Evolutionary conservation across 2,329 filamentous ascomycete species (phyloP).

Genomic region (Salinomyces thailandicus): DNA sequence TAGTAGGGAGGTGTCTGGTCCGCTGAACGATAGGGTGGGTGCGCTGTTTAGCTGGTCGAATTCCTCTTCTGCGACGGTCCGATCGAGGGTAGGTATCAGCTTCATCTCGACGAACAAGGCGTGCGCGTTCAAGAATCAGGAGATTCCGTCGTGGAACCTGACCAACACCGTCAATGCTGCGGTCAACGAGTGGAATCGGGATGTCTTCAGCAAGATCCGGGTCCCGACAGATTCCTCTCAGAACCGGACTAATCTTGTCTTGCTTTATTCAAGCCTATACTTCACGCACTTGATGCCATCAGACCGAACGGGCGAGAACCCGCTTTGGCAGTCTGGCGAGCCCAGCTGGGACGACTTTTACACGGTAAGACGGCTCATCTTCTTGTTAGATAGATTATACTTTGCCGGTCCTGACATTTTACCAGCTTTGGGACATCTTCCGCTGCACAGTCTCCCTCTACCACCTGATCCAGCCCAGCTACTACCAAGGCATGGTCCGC

Average conservation of each 20-base stretch:
- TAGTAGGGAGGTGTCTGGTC: constrained; percentile 16
- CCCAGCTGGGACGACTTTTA: constrained; percentile 62
- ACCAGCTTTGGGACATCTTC: constrained; percentile 57
- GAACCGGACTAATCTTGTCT: constrained; percentile 44
- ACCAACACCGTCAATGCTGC: constrained; percentile 21
- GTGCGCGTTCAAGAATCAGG: constrained; percentile 46
- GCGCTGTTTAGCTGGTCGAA: constrained; percentile 41
- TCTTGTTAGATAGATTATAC: too few relatives aligned
- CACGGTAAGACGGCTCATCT: too few relatives aligned
- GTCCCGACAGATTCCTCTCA: constrained; percentile 43
- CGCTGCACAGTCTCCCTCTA: constrained; percentile 55
- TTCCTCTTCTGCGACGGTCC: constrained; percentile 28
- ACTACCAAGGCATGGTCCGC: constrained; percentile 56
- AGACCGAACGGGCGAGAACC: constrained; percentile 62
- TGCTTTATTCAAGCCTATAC: constrained; percentile 59
- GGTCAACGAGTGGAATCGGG: constrained; percentile 49
- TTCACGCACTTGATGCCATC: constrained; percentile 60
- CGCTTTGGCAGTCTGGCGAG: constrained; percentile 51
- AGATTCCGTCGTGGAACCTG: constrained; percentile 39
- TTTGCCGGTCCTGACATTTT: too few relatives aligned
- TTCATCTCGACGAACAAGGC: constrained; percentile 55
- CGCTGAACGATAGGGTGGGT: constrained; percentile 38
- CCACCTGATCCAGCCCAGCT: constrained; percentile 52
- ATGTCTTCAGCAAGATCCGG: constrained; percentile 51
- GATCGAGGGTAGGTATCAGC: constrained; percentile 52